These are phyloP conservation scores for Termitomyces sp. DNA, from an alignment of 768 basidiomycete genomes.

Conservation along the genomic window DNA sequence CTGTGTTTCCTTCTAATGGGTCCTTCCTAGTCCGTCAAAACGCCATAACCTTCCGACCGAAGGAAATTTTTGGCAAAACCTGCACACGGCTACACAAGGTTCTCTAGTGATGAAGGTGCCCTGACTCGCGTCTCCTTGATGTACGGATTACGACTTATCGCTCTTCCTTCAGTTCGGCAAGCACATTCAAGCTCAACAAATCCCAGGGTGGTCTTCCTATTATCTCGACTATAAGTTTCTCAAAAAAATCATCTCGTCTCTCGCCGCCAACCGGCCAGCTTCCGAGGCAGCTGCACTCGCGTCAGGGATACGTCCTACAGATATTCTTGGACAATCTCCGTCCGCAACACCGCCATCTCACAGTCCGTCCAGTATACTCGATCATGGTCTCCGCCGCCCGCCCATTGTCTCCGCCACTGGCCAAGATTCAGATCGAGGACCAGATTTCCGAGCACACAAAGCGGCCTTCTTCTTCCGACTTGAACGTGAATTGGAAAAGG, in stretches of 20 bases:
- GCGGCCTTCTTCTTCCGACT: constrained; percentile 99
- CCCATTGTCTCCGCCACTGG: constrained; percentile 60
- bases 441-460: constrained; percentile 91
- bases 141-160: constrained; percentile 11
- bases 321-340: constrained; percentile 34
- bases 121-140: constrained; percentile 8
- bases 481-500: constrained; percentile 97
- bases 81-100: constrained; percentile 13
- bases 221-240: constrained; percentile 99
- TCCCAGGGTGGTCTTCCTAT: constrained; percentile 93
- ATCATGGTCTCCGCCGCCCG: constrained; percentile 46
- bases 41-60: constrained; percentile 7
- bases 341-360: constrained; percentile 27
- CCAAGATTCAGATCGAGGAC: constrained; percentile 70
- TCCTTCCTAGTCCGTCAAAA: constrained; percentile 1
- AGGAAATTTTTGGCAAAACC: constrained; percentile 11
- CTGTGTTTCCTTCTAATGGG: constrained; percentile 10
- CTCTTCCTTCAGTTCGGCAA: constrained; percentile 80
- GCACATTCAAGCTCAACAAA: constrained; percentile 92
- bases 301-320: constrained; percentile 71
- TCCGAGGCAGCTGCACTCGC: constrained; percentile 88
- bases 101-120: constrained; percentile 23
- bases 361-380: constrained; percentile 29
- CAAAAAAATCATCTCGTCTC: constrained; percentile 97
- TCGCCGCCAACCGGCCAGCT: constrained; percentile 84